A percentile compares a stretch with the other conserved stretches of the same genome.
phyloP scores from a whole-genome alignment of 805 yeast species.

The Pichia occidentalis region DNA sequence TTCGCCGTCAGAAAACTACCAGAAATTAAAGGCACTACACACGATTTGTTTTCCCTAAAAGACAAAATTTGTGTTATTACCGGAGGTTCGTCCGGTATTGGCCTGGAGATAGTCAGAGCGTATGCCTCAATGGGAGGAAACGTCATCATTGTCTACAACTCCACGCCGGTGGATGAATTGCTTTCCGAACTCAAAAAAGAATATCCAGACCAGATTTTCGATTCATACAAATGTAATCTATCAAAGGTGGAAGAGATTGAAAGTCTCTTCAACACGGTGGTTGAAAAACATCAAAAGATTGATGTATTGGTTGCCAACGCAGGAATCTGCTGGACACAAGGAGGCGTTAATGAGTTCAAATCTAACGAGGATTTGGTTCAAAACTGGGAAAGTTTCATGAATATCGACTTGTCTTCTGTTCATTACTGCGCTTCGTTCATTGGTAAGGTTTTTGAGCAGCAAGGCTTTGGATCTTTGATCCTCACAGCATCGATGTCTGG shows the following conservation, averaged over 20 bases:
- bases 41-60: constrained; percentile 32
- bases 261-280: constrained; percentile 22
- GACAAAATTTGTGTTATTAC: constrained; percentile 41
- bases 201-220: constrained; percentile 16
- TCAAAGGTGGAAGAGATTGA: constrained; percentile 28
- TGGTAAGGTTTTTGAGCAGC: constrained; percentile 66
- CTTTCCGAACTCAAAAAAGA: constrained; percentile 8
- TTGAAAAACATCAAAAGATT: constrained; percentile 33
- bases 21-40: constrained; percentile 1
- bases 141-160: constrained; percentile 34
- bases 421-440: constrained; percentile 72
- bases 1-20: constrained; percentile 5
- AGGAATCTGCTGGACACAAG: constrained; percentile 72
- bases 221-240: constrained; percentile 28
- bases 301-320: constrained; percentile 40
- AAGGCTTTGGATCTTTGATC: constrained; percentile 71
- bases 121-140: constrained; percentile 45
- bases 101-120: constrained; percentile 45
- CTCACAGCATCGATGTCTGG: constrained; percentile 89
- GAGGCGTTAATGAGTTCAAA: constrained; percentile 41
- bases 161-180: constrained; percentile 13
- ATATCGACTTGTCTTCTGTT: constrained; percentile 73
- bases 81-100: constrained; percentile 56
- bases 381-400: constrained; percentile 67
- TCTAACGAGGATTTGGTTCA: constrained; percentile 37